Evolutionary conservation across 495 filamentous ascomycete genomes (phyloP), one percentile per base, ranked within the genome.

Genomic region (Extremus antarcticus): DNA sequence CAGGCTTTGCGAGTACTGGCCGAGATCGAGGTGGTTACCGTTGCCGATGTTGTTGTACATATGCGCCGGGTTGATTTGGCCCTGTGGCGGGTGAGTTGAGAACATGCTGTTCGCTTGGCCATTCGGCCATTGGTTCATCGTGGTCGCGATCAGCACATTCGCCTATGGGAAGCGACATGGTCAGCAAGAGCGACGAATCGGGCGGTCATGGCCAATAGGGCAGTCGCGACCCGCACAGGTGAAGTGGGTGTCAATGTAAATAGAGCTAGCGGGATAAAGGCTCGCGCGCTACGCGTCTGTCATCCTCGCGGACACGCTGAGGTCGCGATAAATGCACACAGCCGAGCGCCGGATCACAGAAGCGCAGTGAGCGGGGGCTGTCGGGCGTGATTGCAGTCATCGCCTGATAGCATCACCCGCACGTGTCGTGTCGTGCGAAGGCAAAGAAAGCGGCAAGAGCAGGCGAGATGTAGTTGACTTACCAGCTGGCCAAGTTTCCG

Each of bases 1-100:
- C 78, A 94, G 84, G 68, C 81, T 81, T 55, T 77, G 74, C 22
- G 73, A 74, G 58, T 73, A 74, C 56, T 78, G 74, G 55, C 71
- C 74, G 55, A 75, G 83, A 74, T 73, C 74, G 57, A 76, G 84
- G 24, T 53, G 3, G 29, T 35, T 53, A 38, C 19, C 25, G 39
- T 43, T 45, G 51, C 41, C 25, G 7, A 43, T 3, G 51, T 53
- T 53, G 51, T 21, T 45, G 51, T 53, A 55, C 51, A 59, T 59
- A 23, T 41, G n/a, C 25, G 52, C 38, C 23, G 52, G 50, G 51
- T 59, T 59, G 16, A 54, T 11, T 43, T 54, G 50, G 46, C 45
- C 43, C 4, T 35, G 25, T 11, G n/a, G 19, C 25, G 25, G 4
- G 16, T 45, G 39, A 35, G 4, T 35, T 22, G 53, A n/a, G 35